Evolutionary conservation across 768 basidiomycete genomes (phyloP).

Genomic region (Leccinum ochraceum): DNA sequence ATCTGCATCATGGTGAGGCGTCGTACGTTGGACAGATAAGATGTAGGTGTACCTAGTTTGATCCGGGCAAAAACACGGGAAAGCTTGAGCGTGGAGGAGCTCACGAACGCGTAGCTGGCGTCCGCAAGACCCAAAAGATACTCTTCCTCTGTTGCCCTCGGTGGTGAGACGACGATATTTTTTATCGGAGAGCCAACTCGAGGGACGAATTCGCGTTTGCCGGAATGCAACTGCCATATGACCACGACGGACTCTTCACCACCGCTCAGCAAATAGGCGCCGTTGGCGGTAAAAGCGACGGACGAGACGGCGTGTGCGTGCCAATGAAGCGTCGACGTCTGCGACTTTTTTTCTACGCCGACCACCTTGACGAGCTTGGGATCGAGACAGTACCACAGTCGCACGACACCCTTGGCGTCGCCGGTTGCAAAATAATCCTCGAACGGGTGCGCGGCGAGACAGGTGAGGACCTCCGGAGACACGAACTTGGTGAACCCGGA

Average conservation of each 20-base stretch:
- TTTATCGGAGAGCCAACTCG: slow-evolving; percentile 86
- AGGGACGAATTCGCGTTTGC: slow-evolving; percentile 90
- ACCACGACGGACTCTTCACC: slow-evolving; percentile 97
- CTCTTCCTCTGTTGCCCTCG: slow-evolving; percentile 68
- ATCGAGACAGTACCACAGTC: slow-evolving; percentile 91
- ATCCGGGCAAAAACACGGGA: slow-evolving; percentile 73
- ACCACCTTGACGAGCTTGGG: slow-evolving; percentile 52
- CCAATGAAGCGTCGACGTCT: slow-evolving; percentile 91
- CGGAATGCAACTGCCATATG: slow-evolving; percentile 91
- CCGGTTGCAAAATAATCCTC: slow-evolving; percentile 97
- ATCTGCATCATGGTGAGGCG: slow-evolving; percentile 30
- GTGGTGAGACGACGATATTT: slow-evolving; percentile 59
- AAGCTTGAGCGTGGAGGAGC: slow-evolving; percentile 69
- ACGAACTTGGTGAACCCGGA: slow-evolving; percentile 82
- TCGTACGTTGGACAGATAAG: neutral
- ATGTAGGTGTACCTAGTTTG: slow-evolving; percentile 61
- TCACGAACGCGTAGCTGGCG: slow-evolving; percentile 76
- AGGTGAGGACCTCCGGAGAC: slow-evolving; percentile 77
- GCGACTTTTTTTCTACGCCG: slow-evolving; percentile 75
- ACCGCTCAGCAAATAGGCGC: slow-evolving; percentile 89
- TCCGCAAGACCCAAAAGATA: slow-evolving; percentile 84
- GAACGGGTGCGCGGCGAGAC: slow-evolving; percentile 82
- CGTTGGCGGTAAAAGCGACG: slow-evolving; percentile 84
- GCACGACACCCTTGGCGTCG: slow-evolving; percentile 79
- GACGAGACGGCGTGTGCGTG: slow-evolving; percentile 93